These are phyloP conservation scores for Entamoeba nuttalli DNA, from an alignment of 208 protist genomes.

Conservation along the genomic window DNA sequence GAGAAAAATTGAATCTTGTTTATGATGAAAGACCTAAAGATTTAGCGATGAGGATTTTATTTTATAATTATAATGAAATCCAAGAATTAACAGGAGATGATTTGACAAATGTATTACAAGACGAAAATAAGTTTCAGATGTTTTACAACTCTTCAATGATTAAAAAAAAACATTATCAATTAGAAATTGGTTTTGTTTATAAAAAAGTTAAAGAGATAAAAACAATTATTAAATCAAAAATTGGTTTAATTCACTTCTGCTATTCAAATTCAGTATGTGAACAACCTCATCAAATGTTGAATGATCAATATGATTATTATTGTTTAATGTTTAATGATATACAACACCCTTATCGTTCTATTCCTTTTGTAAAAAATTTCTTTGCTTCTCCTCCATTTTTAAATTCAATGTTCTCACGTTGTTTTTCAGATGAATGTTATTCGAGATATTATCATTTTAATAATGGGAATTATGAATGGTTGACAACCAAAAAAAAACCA, in stretches of 20 bases:
- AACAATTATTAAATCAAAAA: not conserved
- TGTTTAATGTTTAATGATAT: not conserved
- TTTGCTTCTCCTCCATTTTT: not conserved
- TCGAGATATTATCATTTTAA: not conserved
- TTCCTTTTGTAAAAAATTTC: not conserved
- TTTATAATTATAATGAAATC: not conserved
- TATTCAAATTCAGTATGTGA: not conserved
- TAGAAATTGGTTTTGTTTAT: not conserved
- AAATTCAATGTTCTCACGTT: not conserved
- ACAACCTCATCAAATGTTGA: not conserved
- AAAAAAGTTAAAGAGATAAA: not conserved
- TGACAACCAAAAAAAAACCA: not conserved
- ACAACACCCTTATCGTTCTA: not conserved
- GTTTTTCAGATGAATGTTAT: not conserved
- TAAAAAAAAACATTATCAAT: not conserved
- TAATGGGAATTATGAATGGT: not conserved
- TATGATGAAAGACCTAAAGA: not conserved
- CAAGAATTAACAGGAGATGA: too few relatives aligned
- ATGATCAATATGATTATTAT: not conserved
- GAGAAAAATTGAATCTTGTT: not conserved
- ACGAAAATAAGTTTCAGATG: too few relatives aligned
- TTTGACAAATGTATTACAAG: too few relatives aligned
- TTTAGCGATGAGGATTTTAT: not conserved
- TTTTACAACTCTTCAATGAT: not conserved
- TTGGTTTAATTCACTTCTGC: not conserved